phyloP scores from a whole-genome alignment of 495 filamentous ascomycete species.

The Penicillium paxilli region DNA sequence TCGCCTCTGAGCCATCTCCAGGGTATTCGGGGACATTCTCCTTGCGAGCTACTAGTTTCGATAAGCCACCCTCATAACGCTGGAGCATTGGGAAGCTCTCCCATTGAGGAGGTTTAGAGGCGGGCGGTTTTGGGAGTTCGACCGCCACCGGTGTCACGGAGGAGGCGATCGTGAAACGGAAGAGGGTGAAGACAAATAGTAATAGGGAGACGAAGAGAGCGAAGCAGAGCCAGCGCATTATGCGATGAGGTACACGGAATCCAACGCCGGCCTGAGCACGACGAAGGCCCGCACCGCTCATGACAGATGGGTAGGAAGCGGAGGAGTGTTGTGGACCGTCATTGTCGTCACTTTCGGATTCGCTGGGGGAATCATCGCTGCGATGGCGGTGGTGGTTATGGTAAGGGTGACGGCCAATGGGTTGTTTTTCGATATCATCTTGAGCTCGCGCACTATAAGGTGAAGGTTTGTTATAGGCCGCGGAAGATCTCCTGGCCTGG shows the following conservation, averaged over 20 bases:
- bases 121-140: slow-evolving; percentile 49
- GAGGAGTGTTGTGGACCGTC: slow-evolving; percentile 26
- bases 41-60: slow-evolving; percentile 58
- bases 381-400: slow-evolving; percentile 22
- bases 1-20: slow-evolving; percentile 34
- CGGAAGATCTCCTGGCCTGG: slow-evolving; percentile 36
- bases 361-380: slow-evolving; percentile 22
- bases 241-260: slow-evolving; percentile 57
- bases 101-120: slow-evolving; percentile 68
- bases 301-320: slow-evolving; percentile 55
- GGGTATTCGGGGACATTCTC: slow-evolving; percentile 79
- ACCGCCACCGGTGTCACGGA: slow-evolving; percentile 61
- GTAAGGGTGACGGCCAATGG: slow-evolving; percentile 21
- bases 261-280: slow-evolving; percentile 39
- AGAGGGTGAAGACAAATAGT: slow-evolving; percentile 69
- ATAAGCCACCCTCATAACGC: slow-evolving; percentile 82
- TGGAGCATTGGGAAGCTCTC: slow-evolving; percentile 78
- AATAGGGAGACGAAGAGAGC: slow-evolving; percentile 66
- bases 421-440: slow-evolving; percentile 42
- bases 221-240: slow-evolving; percentile 71
- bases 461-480: slow-evolving; percentile 30
- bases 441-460: slow-evolving; percentile 19
- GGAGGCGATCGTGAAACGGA: slow-evolving; percentile 63
- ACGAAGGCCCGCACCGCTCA: slow-evolving; percentile 42
- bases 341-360: slow-evolving; percentile 29